Evolutionary conservation across 345 rosid genomes (phyloP).

Genomic region (Arabidopsis thaliana): DNA sequence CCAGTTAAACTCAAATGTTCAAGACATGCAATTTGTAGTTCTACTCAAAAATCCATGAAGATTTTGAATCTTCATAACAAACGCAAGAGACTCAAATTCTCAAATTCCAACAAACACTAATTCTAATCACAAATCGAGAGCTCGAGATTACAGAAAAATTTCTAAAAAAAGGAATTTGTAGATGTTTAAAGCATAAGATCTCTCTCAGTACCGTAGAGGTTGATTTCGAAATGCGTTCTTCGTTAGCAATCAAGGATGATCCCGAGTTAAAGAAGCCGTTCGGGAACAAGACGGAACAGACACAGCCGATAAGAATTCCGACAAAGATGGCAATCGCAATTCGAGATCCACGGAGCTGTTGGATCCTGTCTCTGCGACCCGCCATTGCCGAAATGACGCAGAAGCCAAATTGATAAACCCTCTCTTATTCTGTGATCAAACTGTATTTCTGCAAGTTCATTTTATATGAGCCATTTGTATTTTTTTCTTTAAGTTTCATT

Average conservation of each 20-base stretch:
- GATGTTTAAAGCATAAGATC: constrained; percentile 3
- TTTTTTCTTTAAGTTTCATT: no score
- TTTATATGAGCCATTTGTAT: no score
- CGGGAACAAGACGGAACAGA: constrained; percentile 69
- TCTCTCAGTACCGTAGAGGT: constrained; percentile 51
- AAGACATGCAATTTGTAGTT: constrained; percentile 8
- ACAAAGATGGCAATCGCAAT: constrained; percentile 63
- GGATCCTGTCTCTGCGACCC: constrained; percentile 67
- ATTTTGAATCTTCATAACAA: background rate
- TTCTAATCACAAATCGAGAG: no score
- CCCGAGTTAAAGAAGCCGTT: constrained; percentile 57
- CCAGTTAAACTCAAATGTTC: background rate
- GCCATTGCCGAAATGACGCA: constrained; percentile 47
- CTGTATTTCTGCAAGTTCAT: no score
- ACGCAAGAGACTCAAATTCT: background rate
- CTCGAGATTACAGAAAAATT: no score
- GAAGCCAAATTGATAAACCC: constrained; percentile 12
- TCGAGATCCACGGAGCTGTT: constrained; percentile 59
- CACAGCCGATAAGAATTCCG: constrained; percentile 68
- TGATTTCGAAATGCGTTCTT: constrained; percentile 42
- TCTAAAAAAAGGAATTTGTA: background rate
- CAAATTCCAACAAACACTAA: constrained; percentile 1
- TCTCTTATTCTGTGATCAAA: background rate
- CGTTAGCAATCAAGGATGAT: constrained; percentile 29
- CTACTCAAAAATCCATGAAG: no score